phyloP scores from a whole-genome alignment of 1,284 basidiomycete genomes.

The Cryptococcus neoformans region DNA sequence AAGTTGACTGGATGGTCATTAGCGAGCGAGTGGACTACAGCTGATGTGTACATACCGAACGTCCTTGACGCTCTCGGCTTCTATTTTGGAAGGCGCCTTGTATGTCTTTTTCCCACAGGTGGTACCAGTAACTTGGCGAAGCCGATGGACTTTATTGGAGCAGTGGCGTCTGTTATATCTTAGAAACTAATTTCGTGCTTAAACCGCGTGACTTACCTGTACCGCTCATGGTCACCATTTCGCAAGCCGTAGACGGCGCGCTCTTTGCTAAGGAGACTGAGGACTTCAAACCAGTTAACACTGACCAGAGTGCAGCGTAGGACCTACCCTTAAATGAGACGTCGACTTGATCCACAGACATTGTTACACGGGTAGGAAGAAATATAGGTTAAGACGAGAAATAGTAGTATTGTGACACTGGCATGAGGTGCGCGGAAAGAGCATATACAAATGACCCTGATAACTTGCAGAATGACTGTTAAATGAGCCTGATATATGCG shows the following conservation, averaged over 20 bases:
- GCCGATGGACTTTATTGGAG: slow-evolving; percentile 80
- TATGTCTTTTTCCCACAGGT: slow-evolving; percentile 91
- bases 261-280: slow-evolving; percentile 82
- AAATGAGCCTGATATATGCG: too few relatives aligned
- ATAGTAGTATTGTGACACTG: too few relatives aligned
- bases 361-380: background rate
- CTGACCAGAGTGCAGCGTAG: background rate
- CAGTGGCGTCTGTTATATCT: slow-evolving; percentile 69
- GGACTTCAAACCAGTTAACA: slow-evolving; percentile 53
- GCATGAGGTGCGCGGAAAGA: too few relatives aligned
- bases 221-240: slow-evolving; percentile 80
- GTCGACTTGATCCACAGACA: slow-evolving; percentile 7
- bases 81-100: slow-evolving; percentile 70
- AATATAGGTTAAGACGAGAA: too few relatives aligned
- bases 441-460: too few relatives aligned
- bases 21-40: background rate
- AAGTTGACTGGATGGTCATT: slow-evolving; percentile 48
- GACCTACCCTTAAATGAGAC: slow-evolving; percentile 40
- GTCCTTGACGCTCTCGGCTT: slow-evolving; percentile 64
- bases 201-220: slow-evolving; percentile 56
- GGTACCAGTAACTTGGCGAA: slow-evolving; percentile 75
- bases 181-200: background rate
- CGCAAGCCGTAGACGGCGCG: slow-evolving; percentile 85
- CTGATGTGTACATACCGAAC: slow-evolving; percentile 63
- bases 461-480: too few relatives aligned